These are phyloP conservation scores for Ophiostoma ulmi DNA, from an alignment of 2,329 filamentous ascomycete genomes.

Conservation along the genomic window DNA sequence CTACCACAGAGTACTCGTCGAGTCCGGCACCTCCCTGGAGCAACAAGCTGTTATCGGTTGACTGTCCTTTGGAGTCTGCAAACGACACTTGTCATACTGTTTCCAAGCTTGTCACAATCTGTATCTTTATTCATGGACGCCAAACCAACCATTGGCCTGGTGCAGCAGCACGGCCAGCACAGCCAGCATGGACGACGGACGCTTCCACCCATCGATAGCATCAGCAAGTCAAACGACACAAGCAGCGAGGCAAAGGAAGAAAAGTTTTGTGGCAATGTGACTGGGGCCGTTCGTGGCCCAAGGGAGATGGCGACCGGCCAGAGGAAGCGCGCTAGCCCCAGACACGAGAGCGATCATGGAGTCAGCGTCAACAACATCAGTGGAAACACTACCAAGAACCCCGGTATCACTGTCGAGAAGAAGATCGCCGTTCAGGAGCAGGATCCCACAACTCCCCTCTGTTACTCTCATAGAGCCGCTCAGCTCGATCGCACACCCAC, in stretches of 20 bases:
- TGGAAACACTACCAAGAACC: background rate
- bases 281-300: background rate
- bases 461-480: slow-evolving; percentile 24
- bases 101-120: background rate
- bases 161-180: background rate
- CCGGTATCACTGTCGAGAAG: background rate
- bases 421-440: background rate
- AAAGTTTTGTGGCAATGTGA: background rate
- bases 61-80: background rate
- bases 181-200: background rate
- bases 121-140: background rate
- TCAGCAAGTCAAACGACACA: background rate
- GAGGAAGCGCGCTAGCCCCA: background rate
- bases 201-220: background rate
- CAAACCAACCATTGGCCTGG: background rate
- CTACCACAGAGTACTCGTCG: background rate
- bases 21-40: background rate
- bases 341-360: background rate
- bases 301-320: background rate
- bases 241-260: background rate
- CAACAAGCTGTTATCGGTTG: background rate
- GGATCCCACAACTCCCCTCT: slow-evolving; percentile 11
- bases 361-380: background rate
- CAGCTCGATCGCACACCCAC: slow-evolving; percentile 23
- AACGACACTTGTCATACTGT: background rate